Evolutionary conservation across 2,329 filamentous ascomycete species (phyloP).

Genomic region (Sphaerulina vaccinii): DNA sequence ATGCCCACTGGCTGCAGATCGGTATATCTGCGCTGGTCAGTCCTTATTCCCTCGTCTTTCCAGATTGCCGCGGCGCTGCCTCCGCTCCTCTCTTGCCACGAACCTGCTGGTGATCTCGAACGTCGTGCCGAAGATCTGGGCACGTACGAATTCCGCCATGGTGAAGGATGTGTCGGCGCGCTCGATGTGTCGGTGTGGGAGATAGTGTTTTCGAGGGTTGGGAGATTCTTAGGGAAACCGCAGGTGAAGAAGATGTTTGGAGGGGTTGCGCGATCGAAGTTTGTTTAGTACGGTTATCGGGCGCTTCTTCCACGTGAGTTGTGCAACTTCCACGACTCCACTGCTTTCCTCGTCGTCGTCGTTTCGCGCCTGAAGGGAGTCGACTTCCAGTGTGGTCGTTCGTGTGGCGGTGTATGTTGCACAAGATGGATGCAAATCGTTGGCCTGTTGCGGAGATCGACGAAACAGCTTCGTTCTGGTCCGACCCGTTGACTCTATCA

Average conservation of each 20-base stretch:
- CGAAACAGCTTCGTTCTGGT: too few relatives aligned
- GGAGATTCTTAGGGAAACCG: neutral
- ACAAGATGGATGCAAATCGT: neutral
- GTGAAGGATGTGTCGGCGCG: conserved; percentile 10
- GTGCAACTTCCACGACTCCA: too few relatives aligned
- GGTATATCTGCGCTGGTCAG: conserved; percentile 68
- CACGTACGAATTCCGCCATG: conserved; percentile 99
- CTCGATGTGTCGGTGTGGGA: neutral
- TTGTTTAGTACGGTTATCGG: neutral
- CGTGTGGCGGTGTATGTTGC: neutral
- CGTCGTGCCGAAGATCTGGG: conserved; percentile 98
- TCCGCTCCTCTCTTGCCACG: conserved; percentile 24
- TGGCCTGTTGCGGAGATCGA: neutral
- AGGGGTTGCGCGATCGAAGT: neutral
- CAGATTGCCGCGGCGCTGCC: conserved; percentile 11
- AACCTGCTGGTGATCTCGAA: conserved; percentile 99
- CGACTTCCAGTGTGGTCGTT: neutral
- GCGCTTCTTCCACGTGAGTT: neutral
- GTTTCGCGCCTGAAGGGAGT: neutral
- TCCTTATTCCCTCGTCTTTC: conserved; percentile 16
- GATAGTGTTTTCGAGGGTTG: neutral
- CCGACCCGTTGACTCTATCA: too few relatives aligned
- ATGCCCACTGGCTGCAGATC: conserved; percentile 98
- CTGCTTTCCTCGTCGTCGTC: neutral
- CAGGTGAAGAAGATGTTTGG: neutral